These are phyloP conservation scores for Discostella pseudostelligera DNA, from an alignment of 108 stramenopile species.

Conservation along the genomic window DNA sequence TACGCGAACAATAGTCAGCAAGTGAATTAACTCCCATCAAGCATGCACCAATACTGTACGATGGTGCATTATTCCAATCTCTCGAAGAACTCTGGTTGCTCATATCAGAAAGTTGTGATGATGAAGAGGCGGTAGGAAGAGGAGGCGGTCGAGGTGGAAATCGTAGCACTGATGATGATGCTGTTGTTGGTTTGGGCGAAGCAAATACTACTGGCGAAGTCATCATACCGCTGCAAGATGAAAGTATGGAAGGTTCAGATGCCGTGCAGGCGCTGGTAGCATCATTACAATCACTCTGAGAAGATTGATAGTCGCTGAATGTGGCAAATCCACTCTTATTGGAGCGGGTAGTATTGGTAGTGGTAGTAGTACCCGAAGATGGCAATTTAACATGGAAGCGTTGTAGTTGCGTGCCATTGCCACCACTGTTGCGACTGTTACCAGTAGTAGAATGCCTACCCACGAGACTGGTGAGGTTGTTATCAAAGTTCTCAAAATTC, in stretches of 20 bases:
- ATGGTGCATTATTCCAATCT: not conserved
- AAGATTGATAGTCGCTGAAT: not conserved
- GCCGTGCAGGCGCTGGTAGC: slow-evolving; percentile 1
- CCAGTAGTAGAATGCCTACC: slow-evolving; percentile 2
- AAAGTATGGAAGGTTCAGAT: not conserved
- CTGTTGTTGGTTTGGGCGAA: slow-evolving; percentile 12
- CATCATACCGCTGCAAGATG: slow-evolving; percentile 2
- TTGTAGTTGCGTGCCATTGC: too few relatives aligned
- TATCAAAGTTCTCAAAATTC: slow-evolving; percentile 47
- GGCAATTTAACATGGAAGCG: not conserved
- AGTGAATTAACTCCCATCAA: slow-evolving; percentile 40
- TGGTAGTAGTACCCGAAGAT: not conserved
- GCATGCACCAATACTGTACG: slow-evolving; percentile 23
- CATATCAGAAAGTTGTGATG: not conserved
- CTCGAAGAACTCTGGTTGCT: not conserved
- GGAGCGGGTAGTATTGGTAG: not conserved
- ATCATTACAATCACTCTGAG: slow-evolving; percentile 15
- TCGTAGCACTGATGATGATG: slow-evolving; percentile 1
- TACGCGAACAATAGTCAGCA: slow-evolving; percentile 40
- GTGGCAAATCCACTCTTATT: not conserved
- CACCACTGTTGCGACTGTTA: not conserved
- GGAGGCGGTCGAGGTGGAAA: slow-evolving; percentile 27
- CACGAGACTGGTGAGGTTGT: slow-evolving; percentile 6
- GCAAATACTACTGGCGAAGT: not conserved
- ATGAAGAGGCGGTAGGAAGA: not conserved